phyloP scores from a whole-genome alignment of 2,329 filamentous ascomycete genomes.

The Paraconiothyrium sp. region DNA sequence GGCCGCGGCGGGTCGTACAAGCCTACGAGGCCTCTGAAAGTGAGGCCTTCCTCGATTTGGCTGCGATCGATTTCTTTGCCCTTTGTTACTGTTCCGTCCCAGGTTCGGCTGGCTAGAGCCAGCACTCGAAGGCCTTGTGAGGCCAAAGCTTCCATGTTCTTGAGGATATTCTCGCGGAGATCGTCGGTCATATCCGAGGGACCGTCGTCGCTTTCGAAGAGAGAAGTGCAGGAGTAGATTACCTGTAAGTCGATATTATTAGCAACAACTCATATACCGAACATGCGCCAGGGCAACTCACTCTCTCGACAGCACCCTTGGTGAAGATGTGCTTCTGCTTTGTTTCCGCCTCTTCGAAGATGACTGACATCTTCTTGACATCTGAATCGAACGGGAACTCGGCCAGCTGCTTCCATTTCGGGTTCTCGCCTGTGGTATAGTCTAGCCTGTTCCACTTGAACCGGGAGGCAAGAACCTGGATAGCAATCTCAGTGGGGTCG shows the following conservation, averaged over 20 bases:
- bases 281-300: neutral
- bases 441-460: slow-evolving; percentile 70
- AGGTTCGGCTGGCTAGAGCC: slow-evolving; percentile 66
- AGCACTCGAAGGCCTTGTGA: slow-evolving; percentile 75
- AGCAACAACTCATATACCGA: neutral
- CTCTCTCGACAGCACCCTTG: slow-evolving; percentile 74
- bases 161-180: slow-evolving; percentile 65
- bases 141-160: slow-evolving; percentile 74
- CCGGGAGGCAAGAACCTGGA: slow-evolving; percentile 76
- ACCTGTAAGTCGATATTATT: slow-evolving; percentile 47
- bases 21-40: slow-evolving; percentile 80
- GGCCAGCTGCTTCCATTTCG: slow-evolving; percentile 56
- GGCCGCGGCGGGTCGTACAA: slow-evolving; percentile 86
- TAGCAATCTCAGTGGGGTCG: slow-evolving; percentile 72
- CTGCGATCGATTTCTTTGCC: slow-evolving; percentile 62
- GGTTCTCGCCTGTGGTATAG: slow-evolving; percentile 54
- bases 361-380: slow-evolving; percentile 80
- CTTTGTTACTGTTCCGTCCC: slow-evolving; percentile 56
- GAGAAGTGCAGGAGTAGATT: slow-evolving; percentile 67
- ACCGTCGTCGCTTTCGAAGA: slow-evolving; percentile 57
- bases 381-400: slow-evolving; percentile 80
- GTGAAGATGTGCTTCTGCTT: slow-evolving; percentile 62
- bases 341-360: slow-evolving; percentile 62
- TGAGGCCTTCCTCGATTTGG: slow-evolving; percentile 73
- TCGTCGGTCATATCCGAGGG: slow-evolving; percentile 60